Evolutionary conservation across 805 yeast species (phyloP).

Genomic region (Yamadazyma ubonensis): DNA sequence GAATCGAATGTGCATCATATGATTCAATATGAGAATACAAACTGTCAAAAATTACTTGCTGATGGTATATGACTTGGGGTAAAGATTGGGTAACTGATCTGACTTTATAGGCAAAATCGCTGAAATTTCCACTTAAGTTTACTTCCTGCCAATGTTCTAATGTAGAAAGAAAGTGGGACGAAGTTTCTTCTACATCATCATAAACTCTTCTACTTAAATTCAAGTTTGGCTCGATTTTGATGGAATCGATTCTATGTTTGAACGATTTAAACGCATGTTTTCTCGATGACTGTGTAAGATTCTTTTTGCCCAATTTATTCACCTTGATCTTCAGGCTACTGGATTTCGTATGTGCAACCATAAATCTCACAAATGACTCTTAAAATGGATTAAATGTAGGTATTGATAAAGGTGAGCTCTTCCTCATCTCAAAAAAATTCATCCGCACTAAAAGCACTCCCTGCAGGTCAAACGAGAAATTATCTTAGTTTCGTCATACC

Average conservation of each 20-base stretch:
- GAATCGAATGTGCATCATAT: conserved; percentile 69
- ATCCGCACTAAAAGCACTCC: conserved; percentile 1
- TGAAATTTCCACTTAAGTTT: conserved; percentile 71
- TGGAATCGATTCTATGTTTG: conserved; percentile 77
- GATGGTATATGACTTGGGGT: conserved; percentile 78
- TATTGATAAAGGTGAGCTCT: neutral
- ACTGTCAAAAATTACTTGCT: conserved; percentile 52
- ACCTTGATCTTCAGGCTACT: conserved; percentile 2
- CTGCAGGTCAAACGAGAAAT: conserved; percentile 6
- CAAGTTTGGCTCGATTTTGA: conserved; percentile 73
- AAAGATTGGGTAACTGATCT: conserved; percentile 61
- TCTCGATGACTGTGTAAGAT: conserved; percentile 26
- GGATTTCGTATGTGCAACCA: conserved; percentile 8
- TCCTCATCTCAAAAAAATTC: conserved; percentile 11
- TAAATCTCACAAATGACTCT: neutral
- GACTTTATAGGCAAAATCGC: conserved; percentile 57
- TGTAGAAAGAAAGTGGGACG: conserved; percentile 75
- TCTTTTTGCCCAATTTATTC: conserved; percentile 1
- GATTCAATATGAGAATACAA: conserved; percentile 47
- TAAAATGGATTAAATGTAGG: neutral
- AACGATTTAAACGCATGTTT: conserved; percentile 69
- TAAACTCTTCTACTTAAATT: conserved; percentile 58
- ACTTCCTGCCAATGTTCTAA: conserved; percentile 86
- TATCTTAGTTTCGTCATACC: neutral
- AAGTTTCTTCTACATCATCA: conserved; percentile 58